Percentiles rank a stretch among this genome's conserved stretches.
These are phyloP conservation scores for Cytospora piceicola DNA, from an alignment of 2,329 filamentous ascomycete genomes.

Conservation along the genomic window DNA sequence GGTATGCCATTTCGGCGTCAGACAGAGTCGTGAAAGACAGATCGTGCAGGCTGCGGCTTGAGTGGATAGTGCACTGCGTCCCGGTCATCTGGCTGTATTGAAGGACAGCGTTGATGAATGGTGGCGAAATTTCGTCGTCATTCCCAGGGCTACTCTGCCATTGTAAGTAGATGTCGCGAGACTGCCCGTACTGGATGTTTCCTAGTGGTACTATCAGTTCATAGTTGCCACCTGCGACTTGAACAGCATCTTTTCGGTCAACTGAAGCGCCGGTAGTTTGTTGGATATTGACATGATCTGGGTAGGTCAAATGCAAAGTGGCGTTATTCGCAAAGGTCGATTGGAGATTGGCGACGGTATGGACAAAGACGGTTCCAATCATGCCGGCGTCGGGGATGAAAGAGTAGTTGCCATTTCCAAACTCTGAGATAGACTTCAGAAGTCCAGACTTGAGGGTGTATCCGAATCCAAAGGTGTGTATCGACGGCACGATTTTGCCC, in stretches of 20 bases:
- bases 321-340: conserved; percentile 58
- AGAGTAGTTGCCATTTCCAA: conserved; percentile 60
- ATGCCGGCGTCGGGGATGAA: conserved; percentile 67
- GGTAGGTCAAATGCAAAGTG: conserved; percentile 47
- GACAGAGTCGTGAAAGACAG: conserved; percentile 35
- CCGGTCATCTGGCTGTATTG: conserved; percentile 40
- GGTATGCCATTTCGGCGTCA: conserved; percentile 50
- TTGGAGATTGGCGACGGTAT: conserved; percentile 64
- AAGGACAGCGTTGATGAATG: conserved; percentile 42
- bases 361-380: conserved; percentile 65
- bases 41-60: conserved; percentile 32
- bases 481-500: conserved; percentile 47
- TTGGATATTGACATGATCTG: conserved; percentile 42
- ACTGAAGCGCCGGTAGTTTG: conserved; percentile 47
- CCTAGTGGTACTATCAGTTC: conserved; percentile 49
- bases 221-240: conserved; percentile 29
- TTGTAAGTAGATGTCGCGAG: conserved; percentile 57
- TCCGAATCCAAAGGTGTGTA: conserved; percentile 61
- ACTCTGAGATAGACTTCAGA: conserved; percentile 63
- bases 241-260: conserved; percentile 31
- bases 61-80: conserved; percentile 15
- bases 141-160: conserved; percentile 36
- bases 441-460: conserved; percentile 54
- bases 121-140: conserved; percentile 19
- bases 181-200: conserved; percentile 64